phyloP scores from a whole-genome alignment of 805 yeast genomes.

The Torulaspora maleeae region DNA sequence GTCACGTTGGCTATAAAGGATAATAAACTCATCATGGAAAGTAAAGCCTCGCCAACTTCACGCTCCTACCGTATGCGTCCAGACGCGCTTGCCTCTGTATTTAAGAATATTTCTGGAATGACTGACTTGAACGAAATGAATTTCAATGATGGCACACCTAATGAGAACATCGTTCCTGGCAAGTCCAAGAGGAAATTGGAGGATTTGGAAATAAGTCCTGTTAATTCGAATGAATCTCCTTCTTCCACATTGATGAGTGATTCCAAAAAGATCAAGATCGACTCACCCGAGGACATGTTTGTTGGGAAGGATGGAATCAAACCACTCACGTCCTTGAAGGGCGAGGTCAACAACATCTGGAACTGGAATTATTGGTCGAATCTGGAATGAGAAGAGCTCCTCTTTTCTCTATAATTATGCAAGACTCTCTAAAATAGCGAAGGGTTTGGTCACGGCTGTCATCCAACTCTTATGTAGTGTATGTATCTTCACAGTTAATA shows the following conservation, averaged over 20 bases:
- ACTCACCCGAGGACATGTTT: conserved; percentile 35
- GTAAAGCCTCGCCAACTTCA: conserved; percentile 19
- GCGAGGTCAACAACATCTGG: conserved; percentile 24
- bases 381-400: neutral
- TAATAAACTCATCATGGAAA: conserved; percentile 29
- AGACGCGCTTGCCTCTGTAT: conserved; percentile 25
- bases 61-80: conserved; percentile 18
- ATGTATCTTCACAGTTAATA: neutral
- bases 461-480: neutral
- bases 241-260: conserved; percentile 32
- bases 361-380: conserved; percentile 34
- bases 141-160: conserved; percentile 13
- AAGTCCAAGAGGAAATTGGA: conserved; percentile 29
- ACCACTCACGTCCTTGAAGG: conserved; percentile 1
- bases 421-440: neutral
- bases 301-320: conserved; percentile 9
- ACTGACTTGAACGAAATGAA: conserved; percentile 18
- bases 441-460: neutral
- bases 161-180: conserved; percentile 1
- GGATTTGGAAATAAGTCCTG: conserved; percentile 24
- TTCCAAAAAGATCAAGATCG: conserved; percentile 33
- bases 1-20: conserved; percentile 22
- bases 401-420: neutral
- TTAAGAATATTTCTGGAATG: conserved; percentile 22
- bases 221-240: conserved; percentile 24